A percentile compares a stretch with the other conserved stretches of the same genome.
Evolutionary conservation across 805 yeast species (phyloP).

Genomic region (Starmerella apis): DNA sequence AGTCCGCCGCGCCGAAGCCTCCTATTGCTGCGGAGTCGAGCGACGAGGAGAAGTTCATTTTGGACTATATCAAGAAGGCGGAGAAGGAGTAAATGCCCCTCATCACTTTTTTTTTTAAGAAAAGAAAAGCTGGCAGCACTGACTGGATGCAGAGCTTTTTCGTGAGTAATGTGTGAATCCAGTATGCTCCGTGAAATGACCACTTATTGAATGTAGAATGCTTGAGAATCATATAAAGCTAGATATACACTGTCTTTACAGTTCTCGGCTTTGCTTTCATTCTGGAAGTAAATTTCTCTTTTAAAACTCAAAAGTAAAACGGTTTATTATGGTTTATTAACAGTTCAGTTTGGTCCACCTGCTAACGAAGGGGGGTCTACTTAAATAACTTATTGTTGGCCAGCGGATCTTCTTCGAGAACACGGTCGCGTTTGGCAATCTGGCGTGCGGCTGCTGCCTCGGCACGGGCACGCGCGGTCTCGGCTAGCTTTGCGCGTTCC

Average conservation of each 20-base stretch:
- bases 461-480: constrained; percentile 63
- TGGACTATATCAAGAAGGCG: constrained; percentile 50
- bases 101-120: no score
- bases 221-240: no score
- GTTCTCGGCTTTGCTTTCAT: background rate
- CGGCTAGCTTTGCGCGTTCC: constrained; percentile 65
- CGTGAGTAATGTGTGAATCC: background rate
- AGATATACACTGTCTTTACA: no score
- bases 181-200: background rate
- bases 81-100: constrained; percentile 27
- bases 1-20: constrained; percentile 43
- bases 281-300: background rate
- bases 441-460: constrained; percentile 71
- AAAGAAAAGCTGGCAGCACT: background rate
- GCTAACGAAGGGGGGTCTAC: no score
- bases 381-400: constrained; percentile 69
- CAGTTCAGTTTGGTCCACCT: no score
- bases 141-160: background rate
- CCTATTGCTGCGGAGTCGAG: constrained; percentile 65
- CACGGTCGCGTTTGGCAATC: constrained; percentile 62
- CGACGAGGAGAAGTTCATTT: constrained; percentile 81
- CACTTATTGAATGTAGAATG: background rate
- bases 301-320: no score
- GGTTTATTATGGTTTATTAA: no score
- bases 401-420: constrained; percentile 67